These are phyloP conservation scores for Selenicereus undatus DNA, from an alignment of 148 eudicot genomes.

Conservation along the genomic window DNA sequence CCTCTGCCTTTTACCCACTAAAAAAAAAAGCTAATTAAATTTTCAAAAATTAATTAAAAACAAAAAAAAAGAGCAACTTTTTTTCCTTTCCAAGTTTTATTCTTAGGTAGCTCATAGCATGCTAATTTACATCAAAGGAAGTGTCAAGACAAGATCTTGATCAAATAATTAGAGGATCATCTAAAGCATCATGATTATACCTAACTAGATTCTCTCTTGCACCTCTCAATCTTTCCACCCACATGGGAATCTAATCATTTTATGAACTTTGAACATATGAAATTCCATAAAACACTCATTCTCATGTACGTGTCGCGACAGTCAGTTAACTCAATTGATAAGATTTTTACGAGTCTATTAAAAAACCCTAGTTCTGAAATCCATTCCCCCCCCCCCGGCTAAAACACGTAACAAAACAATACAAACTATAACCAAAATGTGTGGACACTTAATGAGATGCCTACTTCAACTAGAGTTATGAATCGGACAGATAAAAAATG, in stretches of 20 bases:
- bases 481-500: neutral
- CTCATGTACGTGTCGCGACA: no score
- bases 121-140: neutral
- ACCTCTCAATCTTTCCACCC: neutral
- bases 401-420: no score
- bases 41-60: neutral
- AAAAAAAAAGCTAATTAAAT: no score
- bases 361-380: no score
- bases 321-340: neutral
- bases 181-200: slow-evolving; percentile 11
- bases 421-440: no score
- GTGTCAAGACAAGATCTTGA: slow-evolving; percentile 18
- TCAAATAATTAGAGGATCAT: slow-evolving; percentile 17
- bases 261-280: neutral
- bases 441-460: no score
- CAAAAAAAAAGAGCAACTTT: neutral
- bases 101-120: neutral
- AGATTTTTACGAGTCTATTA: neutral
- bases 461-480: no score
- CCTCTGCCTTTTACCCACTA: neutral
- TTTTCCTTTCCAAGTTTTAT: neutral
- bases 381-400: no score
- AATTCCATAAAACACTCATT: neutral
- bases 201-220: neutral
- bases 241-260: slow-evolving; percentile 9